Base-by-base conservation (phyloP, 192 early-diverging fungal genomes). In the Ambispora gerdemannii region DNA sequence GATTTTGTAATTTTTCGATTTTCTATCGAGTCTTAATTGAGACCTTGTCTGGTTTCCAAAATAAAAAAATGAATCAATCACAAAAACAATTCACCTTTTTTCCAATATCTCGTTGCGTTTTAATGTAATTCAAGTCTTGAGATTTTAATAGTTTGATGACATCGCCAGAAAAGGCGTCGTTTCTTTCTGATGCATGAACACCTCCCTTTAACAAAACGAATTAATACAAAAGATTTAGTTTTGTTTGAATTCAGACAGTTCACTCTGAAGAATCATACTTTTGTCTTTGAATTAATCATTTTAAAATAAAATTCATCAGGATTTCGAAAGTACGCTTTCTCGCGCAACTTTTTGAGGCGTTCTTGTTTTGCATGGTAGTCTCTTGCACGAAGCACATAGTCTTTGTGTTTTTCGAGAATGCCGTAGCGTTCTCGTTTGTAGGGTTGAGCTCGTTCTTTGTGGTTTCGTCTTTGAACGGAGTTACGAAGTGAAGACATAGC, bases 221-320 rank as follows among this genome's bases (percentile, higher is more conserved):
- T 25, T n/a, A 34, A 32, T 28, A 19, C 30, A 47, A 27, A 24
- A 10, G 8, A 79, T 59, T 35, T 59, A 3, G 43, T 17, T 53
- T 22, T 15, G 43, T 27, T 27, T 63, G 3, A 38, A 17, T 20
- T 10, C 1, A 38, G 25, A 64, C 53, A 32, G 22, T 72, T 7
- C 49, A 20, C 1, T 34, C n/a, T 30, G 11, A 6, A 43, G 15
- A 43, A 15, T 19, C 61, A 34, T 76, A 86, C 83, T 77, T 93
- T 91, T 63, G 93, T 91, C 71, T 90, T 86, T 22, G 87, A 73
- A 71, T 90, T 90, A 75, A 95, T 87, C 97, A 99, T 99, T 76
- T 89, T 92, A 74, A 94, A 96, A 83, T 98, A 97, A 77, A 99
- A 99, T 82, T 99, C 97, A 77, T 99, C 97, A 2, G 92, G 93